Evolutionary conservation across 495 filamentous ascomycete species (phyloP), one percentile per base, ranked within the genome.

Genomic region (Aspergillus biplanus): DNA sequence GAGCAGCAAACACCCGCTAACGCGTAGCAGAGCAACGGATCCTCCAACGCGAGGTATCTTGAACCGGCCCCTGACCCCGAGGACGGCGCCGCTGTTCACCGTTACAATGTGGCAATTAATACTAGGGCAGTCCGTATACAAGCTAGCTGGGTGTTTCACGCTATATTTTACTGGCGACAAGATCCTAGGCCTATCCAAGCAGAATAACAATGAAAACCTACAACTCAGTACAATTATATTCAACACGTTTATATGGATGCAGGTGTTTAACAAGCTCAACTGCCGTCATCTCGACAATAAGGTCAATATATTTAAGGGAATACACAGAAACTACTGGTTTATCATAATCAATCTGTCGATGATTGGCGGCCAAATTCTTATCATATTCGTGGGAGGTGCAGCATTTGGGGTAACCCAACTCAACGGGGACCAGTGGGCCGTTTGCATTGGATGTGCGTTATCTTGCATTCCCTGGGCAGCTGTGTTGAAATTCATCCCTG

Each of bases 71-170:
- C 92, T 92, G 15, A 87, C 90, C 18, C 87, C 86, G 15, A 92
- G 90, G 72, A 85, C 82, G 11, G 85, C 90, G 34, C 83, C 87
- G 4, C 85, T 96, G 18, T 90, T 96, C 70, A 91, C 91, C 4
- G 76, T 88, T 31, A 93, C 87, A 35, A 96, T 96, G 92, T 96
- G 92, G 92, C 96, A 96, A 75, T 95, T 96, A 92, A 95, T 96
- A 59, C 81, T 93, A 34, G 92, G 91, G 21, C 91, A 96, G 69
- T 87, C 92, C 6, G 77, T 94, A 35, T 96, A 92, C 71, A 91
- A 96, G 71, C 84, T 96, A 4, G 80, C 80, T 21, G 81, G 93
- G 48, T 94, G 90, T 0, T 89, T 95, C 66, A 76, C 91, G 62
- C 81, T 96, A 18, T 91, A 92, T 76, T 96, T 92, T 65, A 90